Conservation (phyloP, 2,329 filamentous ascomycete genomes). For the Rosellinia necatrix region DNA sequence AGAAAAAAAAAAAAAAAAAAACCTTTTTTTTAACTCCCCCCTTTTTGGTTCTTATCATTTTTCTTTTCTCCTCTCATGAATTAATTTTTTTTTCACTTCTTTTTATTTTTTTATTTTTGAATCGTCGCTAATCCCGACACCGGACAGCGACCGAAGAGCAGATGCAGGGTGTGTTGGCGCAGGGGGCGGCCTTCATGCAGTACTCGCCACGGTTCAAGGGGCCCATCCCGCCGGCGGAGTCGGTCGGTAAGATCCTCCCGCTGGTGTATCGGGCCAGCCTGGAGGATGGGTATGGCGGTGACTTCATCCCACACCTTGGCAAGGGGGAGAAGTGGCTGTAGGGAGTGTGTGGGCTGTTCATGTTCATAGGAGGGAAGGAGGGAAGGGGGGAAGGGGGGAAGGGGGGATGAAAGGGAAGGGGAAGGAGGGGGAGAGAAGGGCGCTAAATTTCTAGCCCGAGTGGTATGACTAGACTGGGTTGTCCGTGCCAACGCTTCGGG, state of each 20-base stretch:
- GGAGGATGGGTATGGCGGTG: slow-evolving; percentile 20
- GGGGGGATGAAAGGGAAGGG: no score
- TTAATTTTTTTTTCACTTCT: background rate
- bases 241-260: slow-evolving; percentile 25
- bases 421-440: no score
- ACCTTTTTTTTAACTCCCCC: background rate
- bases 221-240: slow-evolving; percentile 23
- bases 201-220: slow-evolving; percentile 37
- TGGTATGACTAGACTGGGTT: no score
- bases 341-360: no score
- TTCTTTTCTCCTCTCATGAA: slow-evolving; percentile 9
- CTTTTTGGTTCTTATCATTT: background rate
- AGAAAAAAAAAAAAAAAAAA: no score
- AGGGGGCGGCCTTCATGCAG: slow-evolving; percentile 25
- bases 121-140: background rate
- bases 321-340: slow-evolving; percentile 21
- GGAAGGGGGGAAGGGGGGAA: no score
- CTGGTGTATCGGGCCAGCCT: slow-evolving; percentile 18
- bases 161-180: background rate
- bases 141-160: slow-evolving; percentile 16
- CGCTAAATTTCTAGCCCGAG: no score
- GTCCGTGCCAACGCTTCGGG: no score
- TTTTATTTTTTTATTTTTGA: no score
- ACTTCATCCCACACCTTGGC: slow-evolving; percentile 19
- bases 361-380: no score